Evolutionary conservation across 2,329 filamentous ascomycete species (phyloP).

Genomic region (Fusarium redolens): DNA sequence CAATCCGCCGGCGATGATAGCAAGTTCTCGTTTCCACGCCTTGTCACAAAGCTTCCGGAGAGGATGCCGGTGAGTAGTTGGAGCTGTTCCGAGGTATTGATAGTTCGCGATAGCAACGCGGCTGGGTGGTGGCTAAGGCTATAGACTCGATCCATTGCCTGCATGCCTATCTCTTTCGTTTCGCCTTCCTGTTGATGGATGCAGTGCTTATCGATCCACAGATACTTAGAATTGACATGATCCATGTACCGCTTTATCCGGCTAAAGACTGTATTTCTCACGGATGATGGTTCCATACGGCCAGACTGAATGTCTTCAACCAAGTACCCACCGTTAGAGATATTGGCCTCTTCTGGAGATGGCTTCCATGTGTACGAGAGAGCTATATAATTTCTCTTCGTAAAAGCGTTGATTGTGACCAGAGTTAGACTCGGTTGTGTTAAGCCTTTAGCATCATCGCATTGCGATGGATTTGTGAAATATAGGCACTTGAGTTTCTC

Average conservation of each 20-base stretch:
- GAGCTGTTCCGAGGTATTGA: fast-evolving
- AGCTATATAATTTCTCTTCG: fast-evolving
- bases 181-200: fast-evolving
- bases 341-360: fast-evolving
- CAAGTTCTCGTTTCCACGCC: fast-evolving
- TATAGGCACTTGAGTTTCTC: not conserved
- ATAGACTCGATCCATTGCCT: not conserved
- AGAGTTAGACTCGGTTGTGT: fast-evolving
- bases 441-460: fast-evolving
- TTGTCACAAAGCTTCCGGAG: not conserved
- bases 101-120: fast-evolving
- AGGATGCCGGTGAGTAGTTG: fast-evolving
- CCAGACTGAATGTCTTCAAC: not conserved
- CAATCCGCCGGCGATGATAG: fast-evolving
- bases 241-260: not conserved
- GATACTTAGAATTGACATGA: fast-evolving
- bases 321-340: fast-evolving
- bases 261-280: not conserved
- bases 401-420: fast-evolving
- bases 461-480: not conserved
- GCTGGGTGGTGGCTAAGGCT: not conserved
- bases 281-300: fast-evolving
- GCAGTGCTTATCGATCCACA: not conserved
- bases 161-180: not conserved
- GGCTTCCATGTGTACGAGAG: not conserved